phyloP scores from a whole-genome alignment of 208 protist species.

The Acanthamoeba lenticulata region DNA sequence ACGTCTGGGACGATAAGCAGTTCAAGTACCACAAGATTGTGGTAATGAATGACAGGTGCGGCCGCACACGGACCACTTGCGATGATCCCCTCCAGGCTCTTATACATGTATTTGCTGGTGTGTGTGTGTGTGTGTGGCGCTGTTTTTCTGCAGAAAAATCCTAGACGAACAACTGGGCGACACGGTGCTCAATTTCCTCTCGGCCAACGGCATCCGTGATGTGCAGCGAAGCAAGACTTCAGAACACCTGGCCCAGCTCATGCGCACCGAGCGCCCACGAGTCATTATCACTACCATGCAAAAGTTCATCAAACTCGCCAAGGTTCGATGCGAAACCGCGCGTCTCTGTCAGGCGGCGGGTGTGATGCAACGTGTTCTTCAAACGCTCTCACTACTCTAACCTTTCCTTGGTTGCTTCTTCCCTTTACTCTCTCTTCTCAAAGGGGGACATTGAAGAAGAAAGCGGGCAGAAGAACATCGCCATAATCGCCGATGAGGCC shows the following conservation, averaged over 20 bases:
- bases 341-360: too few species aligned
- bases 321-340: not conserved
- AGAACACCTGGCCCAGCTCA: not conserved
- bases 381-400: too few species aligned
- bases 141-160: slow-evolving; percentile 34
- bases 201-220: slow-evolving; percentile 5
- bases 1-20: slow-evolving; percentile 13
- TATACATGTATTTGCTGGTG: too few species aligned
- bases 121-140: not conserved
- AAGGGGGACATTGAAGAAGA: not conserved
- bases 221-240: slow-evolving; percentile 32
- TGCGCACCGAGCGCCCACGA: not conserved
- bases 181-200: slow-evolving; percentile 36
- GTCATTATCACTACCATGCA: slow-evolving; percentile 69
- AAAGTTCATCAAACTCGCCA: slow-evolving; percentile 48
- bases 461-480: not conserved
- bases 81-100: too few species aligned
- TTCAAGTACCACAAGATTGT: slow-evolving; percentile 64
- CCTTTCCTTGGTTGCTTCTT: too few species aligned
- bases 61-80: too few species aligned
- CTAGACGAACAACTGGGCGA: slow-evolving; percentile 64
- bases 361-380: too few species aligned
- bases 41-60: slow-evolving; percentile 51
- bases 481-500: slow-evolving; percentile 65
- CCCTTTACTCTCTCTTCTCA: not conserved